phyloP scores from a whole-genome alignment of 805 yeast species.

The Zygotorulaspora sp. region DNA sequence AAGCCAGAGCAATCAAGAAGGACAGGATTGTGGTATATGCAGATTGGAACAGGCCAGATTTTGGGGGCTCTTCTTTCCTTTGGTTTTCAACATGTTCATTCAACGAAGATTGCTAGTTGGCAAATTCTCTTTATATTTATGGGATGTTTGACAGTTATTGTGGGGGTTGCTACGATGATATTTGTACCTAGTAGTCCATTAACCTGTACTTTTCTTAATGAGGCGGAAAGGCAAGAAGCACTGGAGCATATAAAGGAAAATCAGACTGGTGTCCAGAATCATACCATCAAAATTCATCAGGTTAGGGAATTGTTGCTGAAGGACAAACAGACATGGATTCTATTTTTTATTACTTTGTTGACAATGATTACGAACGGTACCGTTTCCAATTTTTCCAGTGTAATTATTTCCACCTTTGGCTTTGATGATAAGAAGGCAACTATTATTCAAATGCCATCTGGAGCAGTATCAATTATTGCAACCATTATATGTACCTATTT shows the following conservation, averaged over 20 bases:
- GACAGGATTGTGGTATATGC: conserved; percentile 30
- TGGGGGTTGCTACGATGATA: conserved; percentile 36
- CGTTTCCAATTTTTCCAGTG: conserved; percentile 32
- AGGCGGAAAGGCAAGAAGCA: conserved; percentile 40
- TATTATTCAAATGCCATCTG: conserved; percentile 44
- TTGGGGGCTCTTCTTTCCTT: conserved; percentile 31
- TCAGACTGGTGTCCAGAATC: conserved; percentile 47
- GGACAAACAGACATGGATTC: conserved; percentile 49
- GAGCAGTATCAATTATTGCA: conserved; percentile 34
- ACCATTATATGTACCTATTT: conserved; percentile 3
- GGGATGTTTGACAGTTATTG: conserved; percentile 39
- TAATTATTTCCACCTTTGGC: conserved; percentile 45
- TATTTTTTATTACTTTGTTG: conserved; percentile 41
- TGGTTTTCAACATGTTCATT: conserved; percentile 40
- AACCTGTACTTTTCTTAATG: conserved; percentile 35
- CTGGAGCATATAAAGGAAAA: conserved; percentile 42
- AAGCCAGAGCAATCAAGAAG: conserved; percentile 22
- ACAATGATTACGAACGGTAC: conserved; percentile 52
- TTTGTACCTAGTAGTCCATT: conserved; percentile 39
- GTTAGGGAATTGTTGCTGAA: conserved; percentile 40
- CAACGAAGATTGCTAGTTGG: conserved; percentile 36
- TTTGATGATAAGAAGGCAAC: conserved; percentile 42
- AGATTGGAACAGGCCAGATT: conserved; percentile 31
- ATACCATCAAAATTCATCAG: conserved; percentile 40
- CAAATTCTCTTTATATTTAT: conserved; percentile 42